Percentiles rank a stretch among this genome's conserved stretches.
phyloP scores from a whole-genome alignment of 2,329 filamentous ascomycete genomes.

The Capronia coronata region DNA sequence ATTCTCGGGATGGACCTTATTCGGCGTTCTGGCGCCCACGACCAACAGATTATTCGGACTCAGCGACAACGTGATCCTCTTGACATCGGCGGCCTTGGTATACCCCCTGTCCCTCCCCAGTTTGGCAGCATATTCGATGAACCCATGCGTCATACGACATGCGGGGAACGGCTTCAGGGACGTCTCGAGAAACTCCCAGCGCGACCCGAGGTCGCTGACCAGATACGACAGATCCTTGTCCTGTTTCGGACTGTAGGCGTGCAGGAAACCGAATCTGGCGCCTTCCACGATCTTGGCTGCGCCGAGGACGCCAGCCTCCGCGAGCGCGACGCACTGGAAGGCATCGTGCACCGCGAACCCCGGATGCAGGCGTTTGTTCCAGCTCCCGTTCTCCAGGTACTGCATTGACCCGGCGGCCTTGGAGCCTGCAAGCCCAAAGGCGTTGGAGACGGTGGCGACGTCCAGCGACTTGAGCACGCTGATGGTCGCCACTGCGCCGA shows the following conservation, averaged over 20 bases:
- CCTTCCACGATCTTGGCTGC: constrained; percentile 26
- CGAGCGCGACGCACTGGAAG: constrained; percentile 34
- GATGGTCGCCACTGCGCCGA: constrained; percentile 34
- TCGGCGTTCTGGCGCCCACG: constrained; percentile 33
- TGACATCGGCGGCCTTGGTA: constrained; percentile 8
- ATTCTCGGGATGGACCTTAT: constrained; percentile 34
- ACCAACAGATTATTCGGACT: constrained; percentile 25
- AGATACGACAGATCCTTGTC: constrained; percentile 16
- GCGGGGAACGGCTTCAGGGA: constrained; percentile 26
- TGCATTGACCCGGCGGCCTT: constrained; percentile 38
- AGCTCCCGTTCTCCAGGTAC: constrained; percentile 36
- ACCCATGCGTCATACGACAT: constrained; percentile 27
- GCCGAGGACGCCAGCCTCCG: constrained; percentile 33
- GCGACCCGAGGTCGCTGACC: constrained; percentile 12
- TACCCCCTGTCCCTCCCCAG: constrained; percentile 10
- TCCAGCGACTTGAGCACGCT: constrained; percentile 30
- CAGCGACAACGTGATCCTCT: constrained; percentile 15
- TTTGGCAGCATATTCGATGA: constrained; percentile 23
- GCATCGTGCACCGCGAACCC: constrained; percentile 38
- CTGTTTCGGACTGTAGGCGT: constrained; percentile 24
- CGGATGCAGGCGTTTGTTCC: constrained; percentile 38
- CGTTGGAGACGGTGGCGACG: constrained; percentile 29
- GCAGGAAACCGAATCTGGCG: constrained; percentile 20
- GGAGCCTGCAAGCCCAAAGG: constrained; percentile 35
- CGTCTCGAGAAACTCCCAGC: constrained; percentile 25